phyloP scores from a whole-genome alignment of 2,329 filamentous ascomycete species.

The Lachnellula willkommii region DNA sequence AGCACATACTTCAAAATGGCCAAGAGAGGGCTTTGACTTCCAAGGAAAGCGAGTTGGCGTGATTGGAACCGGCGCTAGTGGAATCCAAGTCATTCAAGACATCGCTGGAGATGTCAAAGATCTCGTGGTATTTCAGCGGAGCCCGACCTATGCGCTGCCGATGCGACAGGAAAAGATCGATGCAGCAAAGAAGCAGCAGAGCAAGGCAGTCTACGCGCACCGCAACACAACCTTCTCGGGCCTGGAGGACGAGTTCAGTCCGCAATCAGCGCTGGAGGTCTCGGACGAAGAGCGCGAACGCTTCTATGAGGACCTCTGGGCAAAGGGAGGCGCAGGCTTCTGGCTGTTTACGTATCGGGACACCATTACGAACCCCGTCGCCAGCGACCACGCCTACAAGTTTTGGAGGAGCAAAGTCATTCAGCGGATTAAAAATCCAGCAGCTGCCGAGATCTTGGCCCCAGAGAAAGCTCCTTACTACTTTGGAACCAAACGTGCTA shows the following conservation, averaged over 20 bases:
- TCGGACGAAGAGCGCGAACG: slow-evolving; percentile 39
- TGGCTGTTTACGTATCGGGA: slow-evolving; percentile 45
- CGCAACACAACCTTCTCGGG: slow-evolving; percentile 36
- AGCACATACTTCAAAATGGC: slow-evolving; percentile 12
- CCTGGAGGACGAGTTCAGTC: slow-evolving; percentile 44
- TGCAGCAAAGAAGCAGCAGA: slow-evolving; percentile 13
- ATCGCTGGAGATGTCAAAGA: slow-evolving; percentile 34
- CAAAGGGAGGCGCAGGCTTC: slow-evolving; percentile 42
- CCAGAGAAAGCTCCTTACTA: slow-evolving; percentile 38
- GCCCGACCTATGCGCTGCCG: slow-evolving; percentile 52
- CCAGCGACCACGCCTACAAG: slow-evolving; percentile 41
- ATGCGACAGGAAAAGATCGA: slow-evolving; percentile 47
- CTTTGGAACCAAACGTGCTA: slow-evolving; percentile 43
- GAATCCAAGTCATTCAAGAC: slow-evolving; percentile 25
- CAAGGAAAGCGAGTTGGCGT: slow-evolving; percentile 47
- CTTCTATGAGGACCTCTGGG: slow-evolving; percentile 41
- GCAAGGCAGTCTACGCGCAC: slow-evolving; percentile 21
- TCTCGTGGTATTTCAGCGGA: slow-evolving; percentile 49
- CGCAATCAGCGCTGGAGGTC: slow-evolving; percentile 41
- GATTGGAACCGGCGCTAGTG: slow-evolving; percentile 41
- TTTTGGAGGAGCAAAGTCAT: slow-evolving; percentile 45
- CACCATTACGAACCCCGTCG: slow-evolving; percentile 1
- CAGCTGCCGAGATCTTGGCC: slow-evolving; percentile 41
- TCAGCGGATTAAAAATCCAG: slow-evolving; percentile 40
- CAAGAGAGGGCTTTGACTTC: slow-evolving; percentile 40